Evolutionary conservation across 2,329 filamentous ascomycete species (phyloP).

Genomic region (Spiromastix sp.): DNA sequence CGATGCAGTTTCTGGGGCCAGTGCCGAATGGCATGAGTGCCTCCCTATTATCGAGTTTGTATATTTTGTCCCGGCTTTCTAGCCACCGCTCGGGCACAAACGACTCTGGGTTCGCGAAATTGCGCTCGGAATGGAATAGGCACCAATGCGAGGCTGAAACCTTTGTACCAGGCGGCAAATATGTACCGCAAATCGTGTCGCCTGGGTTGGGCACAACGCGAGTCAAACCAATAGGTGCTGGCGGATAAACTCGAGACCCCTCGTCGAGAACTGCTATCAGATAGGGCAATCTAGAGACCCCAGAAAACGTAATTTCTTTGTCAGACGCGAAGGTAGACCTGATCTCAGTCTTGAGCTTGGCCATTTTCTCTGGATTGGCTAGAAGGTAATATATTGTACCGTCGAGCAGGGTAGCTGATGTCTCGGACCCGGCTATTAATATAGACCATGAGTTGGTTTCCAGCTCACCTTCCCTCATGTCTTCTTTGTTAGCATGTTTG

Average conservation of each 20-base stretch:
- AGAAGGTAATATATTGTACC: constrained; percentile 28
- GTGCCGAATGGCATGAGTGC: constrained; percentile 12
- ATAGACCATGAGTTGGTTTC: constrained; percentile 26
- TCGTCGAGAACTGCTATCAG: constrained; percentile 16
- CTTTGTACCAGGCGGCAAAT: constrained; percentile 11
- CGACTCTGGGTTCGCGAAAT: constrained; percentile 13
- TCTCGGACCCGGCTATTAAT: constrained; percentile 37
- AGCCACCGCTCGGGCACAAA: constrained; percentile 18
- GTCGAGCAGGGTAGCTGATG: constrained; percentile 31
- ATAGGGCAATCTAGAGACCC: constrained; percentile 10
- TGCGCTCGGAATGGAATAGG: constrained; percentile 8
- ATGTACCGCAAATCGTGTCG: constrained; percentile 11
- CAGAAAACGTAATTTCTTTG: constrained; percentile 7
- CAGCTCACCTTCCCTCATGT: constrained; percentile 25
- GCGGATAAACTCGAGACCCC: constrained; percentile 15
- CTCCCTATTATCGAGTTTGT: constrained; percentile 12
- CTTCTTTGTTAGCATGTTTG: constrained; percentile 19
- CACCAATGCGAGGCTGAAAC: constrained; percentile 12
- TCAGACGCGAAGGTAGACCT: constrained; percentile 7
- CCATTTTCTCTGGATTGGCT: constrained; percentile 13
- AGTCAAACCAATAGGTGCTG: constrained; percentile 13
- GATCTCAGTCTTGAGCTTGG: constrained; percentile 6
- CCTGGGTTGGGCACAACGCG: constrained; percentile 13
- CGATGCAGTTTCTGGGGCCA: constrained; percentile 13
- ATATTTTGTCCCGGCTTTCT: constrained; percentile 1